Evolutionary conservation across 805 yeast genomes (phyloP).

Genomic region (Hanseniaspora singularis): DNA sequence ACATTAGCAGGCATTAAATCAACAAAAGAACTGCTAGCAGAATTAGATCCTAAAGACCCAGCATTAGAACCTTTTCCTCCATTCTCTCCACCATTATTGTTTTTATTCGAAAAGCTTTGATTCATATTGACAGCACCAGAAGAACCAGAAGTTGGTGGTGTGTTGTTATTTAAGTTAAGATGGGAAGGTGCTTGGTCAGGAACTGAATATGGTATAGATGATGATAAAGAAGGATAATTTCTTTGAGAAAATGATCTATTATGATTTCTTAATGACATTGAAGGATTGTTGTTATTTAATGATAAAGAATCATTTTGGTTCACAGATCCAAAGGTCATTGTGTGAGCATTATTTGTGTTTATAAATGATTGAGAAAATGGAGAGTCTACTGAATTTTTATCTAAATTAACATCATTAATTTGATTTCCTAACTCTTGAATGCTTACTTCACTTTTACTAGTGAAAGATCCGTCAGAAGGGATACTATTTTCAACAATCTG

Average conservation of each 20-base stretch:
- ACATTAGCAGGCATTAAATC: conserved; percentile 33
- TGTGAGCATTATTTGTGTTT: conserved; percentile 29
- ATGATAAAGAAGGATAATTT: conserved; percentile 38
- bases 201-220: conserved; percentile 57
- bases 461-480: conserved; percentile 6
- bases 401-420: conserved; percentile 17
- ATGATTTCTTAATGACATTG: conserved; percentile 13
- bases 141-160: background rate
- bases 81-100: conserved; percentile 24
- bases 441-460: background rate
- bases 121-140: background rate
- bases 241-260: conserved; percentile 18
- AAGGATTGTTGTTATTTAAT: background rate
- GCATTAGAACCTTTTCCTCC: conserved; percentile 21
- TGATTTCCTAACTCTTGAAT: background rate
- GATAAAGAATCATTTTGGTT: background rate
- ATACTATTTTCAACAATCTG: conserved; percentile 2
- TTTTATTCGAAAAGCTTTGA: conserved; percentile 15
- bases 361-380: conserved; percentile 27
- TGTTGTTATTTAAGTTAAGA: background rate
- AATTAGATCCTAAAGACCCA: conserved; percentile 27
- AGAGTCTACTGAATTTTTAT: conserved; percentile 7
- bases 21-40: conserved; percentile 29
- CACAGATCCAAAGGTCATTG: conserved; percentile 25
- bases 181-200: conserved; percentile 29